Evolutionary conservation across 2,329 filamentous ascomycete species (phyloP).

Genomic region (Penicillium sp.): DNA sequence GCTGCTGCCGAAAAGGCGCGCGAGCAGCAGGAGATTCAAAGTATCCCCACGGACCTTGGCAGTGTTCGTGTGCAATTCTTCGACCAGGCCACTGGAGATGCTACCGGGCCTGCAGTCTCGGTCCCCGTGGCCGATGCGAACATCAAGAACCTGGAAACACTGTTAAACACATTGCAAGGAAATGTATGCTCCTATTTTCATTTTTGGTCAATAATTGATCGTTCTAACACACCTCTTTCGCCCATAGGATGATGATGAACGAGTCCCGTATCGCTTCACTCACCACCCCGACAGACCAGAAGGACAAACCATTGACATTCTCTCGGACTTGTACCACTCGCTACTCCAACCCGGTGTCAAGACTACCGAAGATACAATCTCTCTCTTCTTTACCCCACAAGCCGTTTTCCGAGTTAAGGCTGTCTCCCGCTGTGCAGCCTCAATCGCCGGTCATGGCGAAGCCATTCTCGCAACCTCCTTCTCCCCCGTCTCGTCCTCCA

Average conservation of each 20-base stretch:
- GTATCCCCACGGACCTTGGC: constrained; percentile 66
- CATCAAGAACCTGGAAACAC: constrained; percentile 83
- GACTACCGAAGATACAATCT: constrained; percentile 61
- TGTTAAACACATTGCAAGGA: constrained; percentile 81
- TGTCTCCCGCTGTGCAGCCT: constrained; percentile 83
- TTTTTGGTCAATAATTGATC: neutral
- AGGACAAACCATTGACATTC: constrained; percentile 45
- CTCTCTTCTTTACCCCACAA: constrained; percentile 72
- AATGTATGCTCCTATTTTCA: constrained; percentile 51
- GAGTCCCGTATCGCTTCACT: constrained; percentile 67
- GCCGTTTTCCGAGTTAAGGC: constrained; percentile 91
- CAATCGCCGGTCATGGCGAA: constrained; percentile 87
- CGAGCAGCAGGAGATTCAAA: constrained; percentile 71
- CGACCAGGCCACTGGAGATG: constrained; percentile 70
- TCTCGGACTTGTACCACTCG: constrained; percentile 51
- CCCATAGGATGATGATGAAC: constrained; percentile 54
- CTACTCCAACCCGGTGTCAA: constrained; percentile 52
- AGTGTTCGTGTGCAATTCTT: constrained; percentile 84
- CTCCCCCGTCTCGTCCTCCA: constrained; percentile 72
- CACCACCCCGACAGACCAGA: constrained; percentile 47
- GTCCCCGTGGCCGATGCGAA: constrained; percentile 81
- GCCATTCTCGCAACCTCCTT: constrained; percentile 85
- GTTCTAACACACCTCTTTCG: neutral
- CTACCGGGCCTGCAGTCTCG: constrained; percentile 68
- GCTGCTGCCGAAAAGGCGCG: constrained; percentile 70